Evolutionary conservation across 805 yeast species (phyloP).

Genomic region (Metschnikowia lochheadii): DNA sequence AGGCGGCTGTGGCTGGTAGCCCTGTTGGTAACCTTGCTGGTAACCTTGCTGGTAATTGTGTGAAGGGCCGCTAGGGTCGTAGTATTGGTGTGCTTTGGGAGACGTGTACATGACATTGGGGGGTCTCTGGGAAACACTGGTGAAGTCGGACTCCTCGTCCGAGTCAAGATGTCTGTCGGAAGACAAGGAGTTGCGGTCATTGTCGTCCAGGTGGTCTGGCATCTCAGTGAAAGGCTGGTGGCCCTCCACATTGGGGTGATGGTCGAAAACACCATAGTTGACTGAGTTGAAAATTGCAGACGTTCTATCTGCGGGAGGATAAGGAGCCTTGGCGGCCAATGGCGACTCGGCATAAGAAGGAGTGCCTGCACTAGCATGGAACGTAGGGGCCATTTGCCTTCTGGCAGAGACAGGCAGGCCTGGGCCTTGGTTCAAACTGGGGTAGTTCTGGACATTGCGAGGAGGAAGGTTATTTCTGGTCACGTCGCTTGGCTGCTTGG

Average conservation of each 20-base stretch:
- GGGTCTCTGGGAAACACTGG: constrained; percentile 76
- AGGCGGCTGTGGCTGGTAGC: constrained; percentile 6
- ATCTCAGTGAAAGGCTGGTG: constrained; percentile 44
- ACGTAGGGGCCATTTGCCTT: constrained; percentile 30
- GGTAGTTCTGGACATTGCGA: neutral
- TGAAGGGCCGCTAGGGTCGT: neutral
- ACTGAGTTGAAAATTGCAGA: constrained; percentile 19
- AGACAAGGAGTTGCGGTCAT: constrained; percentile 9
- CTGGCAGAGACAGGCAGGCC: constrained; percentile 30
- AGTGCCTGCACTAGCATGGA: constrained; percentile 27
- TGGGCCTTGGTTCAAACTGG: constrained; percentile 14
- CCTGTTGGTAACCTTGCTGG: neutral
- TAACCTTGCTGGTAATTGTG: neutral
- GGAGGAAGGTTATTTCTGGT: constrained; percentile 16
- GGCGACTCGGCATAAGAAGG: constrained; percentile 20
- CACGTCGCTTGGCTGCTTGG: constrained; percentile 32
- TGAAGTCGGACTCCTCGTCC: constrained; percentile 59
- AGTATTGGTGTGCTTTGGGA: constrained; percentile 6
- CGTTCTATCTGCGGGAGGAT: constrained; percentile 20
- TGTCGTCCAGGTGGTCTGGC: constrained; percentile 18
- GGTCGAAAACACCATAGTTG: constrained; percentile 37
- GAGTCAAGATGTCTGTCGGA: constrained; percentile 23
- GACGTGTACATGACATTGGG: constrained; percentile 45
- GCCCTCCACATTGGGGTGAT: constrained; percentile 44
- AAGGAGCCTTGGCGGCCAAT: constrained; percentile 18